Evolutionary conservation across 2,329 filamentous ascomycete genomes (phyloP).

Genomic region (Aspergillus candidus): DNA sequence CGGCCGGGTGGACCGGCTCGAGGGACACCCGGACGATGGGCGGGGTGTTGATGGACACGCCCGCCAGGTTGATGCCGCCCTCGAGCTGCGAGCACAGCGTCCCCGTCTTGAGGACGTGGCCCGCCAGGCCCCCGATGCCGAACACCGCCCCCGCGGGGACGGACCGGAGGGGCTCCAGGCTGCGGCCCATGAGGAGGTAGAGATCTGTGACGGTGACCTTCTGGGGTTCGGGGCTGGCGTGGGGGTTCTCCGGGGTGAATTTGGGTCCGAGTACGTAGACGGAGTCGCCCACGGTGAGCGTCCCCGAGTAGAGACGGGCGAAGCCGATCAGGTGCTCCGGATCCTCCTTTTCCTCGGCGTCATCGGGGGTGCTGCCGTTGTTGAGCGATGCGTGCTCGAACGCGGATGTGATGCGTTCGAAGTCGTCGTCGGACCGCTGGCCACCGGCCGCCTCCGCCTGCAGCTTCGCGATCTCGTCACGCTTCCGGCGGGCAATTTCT

Average conservation of each 20-base stretch:
- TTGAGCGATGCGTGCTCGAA: constrained; percentile 56
- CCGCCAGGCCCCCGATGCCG: constrained; percentile 86
- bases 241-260: constrained; percentile 74
- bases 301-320: constrained; percentile 87
- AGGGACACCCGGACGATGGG: constrained; percentile 93
- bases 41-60: constrained; percentile 70
- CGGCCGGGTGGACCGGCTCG: constrained; percentile 84
- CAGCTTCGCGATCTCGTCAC: constrained; percentile 77
- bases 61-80: constrained; percentile 84
- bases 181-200: constrained; percentile 93
- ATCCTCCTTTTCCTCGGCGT: constrained; percentile 58
- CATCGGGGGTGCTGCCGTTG: constrained; percentile 44
- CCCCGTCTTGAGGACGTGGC: constrained; percentile 90
- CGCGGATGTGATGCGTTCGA: constrained; percentile 54
- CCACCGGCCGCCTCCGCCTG: constrained; percentile 52
- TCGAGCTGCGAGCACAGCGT: constrained; percentile 84
- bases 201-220: constrained; percentile 80
- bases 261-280: constrained; percentile 91
- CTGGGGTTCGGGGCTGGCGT: constrained; percentile 65
- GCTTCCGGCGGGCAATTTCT: constrained; percentile 79
- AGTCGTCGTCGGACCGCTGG: constrained; percentile 36
- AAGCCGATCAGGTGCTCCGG: constrained; percentile 91
- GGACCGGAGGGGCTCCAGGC: constrained; percentile 71
- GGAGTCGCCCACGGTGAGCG: constrained; percentile 78
- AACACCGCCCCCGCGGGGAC: constrained; percentile 94